Base-by-base conservation (phyloP, 345 rosid species). In the Brassica incana region DNA sequence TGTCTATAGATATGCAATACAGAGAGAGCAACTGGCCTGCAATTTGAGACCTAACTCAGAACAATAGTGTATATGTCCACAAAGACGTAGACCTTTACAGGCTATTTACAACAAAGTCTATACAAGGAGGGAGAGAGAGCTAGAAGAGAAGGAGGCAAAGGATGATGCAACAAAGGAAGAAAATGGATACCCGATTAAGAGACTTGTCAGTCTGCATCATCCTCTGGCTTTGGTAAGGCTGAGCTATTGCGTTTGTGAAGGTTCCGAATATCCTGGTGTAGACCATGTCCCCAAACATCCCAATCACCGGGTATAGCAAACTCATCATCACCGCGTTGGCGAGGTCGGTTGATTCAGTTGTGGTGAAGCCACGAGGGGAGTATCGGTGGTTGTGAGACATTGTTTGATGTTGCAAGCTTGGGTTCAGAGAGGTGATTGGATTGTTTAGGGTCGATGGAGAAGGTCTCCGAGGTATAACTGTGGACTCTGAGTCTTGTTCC, bases 101-200 rank as follows among this genome's bases (percentile, higher is more conserved):
- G 2, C 67, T 75, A 80, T 80, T 64, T 75, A 80, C 83, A 70
- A 40, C 62, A 80, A 25, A 63, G 29, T 27, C 68, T 80, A 56
- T 64, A 80, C 54, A 74, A 14, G 35, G n/a, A 45, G 56, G 16
- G 48, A 16, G 15, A 70, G 50, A 60, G 68, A 60, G 4, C 71
- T 80, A 80, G 75, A 80, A 80, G 75, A 74, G 75, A 5, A 95
- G 77, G 30, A 92, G 97, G 74, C 98, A 95, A 5, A 95, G 80
- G 36, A 92, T n/a, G 54, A 90, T 73, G 88, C 97, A 95, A 65
- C 92, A 89, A 71, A 87, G 77, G 69, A 95, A 85, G 83, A 92
- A 95, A 69, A 90, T 63, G 0, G 94, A 85, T 75, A 92, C 86
- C 87, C 98, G 88, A 79, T 86, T 86, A 73, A 95, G 87, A 16